phyloP scores from a whole-genome alignment of 169 alveolate genomes.

The Plasmodium gallinaceum region DNA sequence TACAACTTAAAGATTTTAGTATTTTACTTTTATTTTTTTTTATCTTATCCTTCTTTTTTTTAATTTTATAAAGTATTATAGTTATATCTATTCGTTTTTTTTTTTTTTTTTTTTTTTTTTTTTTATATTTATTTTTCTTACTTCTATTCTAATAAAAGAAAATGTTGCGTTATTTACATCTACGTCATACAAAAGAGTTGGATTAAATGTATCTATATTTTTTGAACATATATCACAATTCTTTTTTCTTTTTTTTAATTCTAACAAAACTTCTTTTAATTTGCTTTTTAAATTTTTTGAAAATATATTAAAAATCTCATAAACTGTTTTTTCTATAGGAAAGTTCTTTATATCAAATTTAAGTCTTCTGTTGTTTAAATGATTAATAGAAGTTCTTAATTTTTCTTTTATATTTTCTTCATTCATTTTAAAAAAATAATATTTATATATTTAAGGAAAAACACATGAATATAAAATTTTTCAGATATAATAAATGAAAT shows the following conservation, averaged over 20 bases:
- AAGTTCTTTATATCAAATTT: constrained; percentile 40
- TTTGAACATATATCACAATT: constrained; percentile 51
- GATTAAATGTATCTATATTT: constrained; percentile 28
- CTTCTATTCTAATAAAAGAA: constrained; percentile 50
- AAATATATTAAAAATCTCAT: constrained; percentile 47
- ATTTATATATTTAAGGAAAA: too few species aligned
- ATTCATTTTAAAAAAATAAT: constrained; percentile 35
- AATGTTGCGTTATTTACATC: constrained; percentile 46
- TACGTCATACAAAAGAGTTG: constrained; percentile 39
- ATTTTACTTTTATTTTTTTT: not conserved
- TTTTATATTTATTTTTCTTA: constrained; percentile 1
- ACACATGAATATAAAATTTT: too few species aligned
- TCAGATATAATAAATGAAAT: too few species aligned
- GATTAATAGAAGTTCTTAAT: constrained; percentile 35
- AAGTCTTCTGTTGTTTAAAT: constrained; percentile 54
- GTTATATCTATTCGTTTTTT: not conserved
- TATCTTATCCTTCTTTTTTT: not conserved
- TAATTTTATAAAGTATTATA: too few species aligned
- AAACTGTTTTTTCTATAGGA: constrained; percentile 53
- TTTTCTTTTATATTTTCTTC: constrained; percentile 52
- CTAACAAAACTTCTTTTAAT: constrained; percentile 20
- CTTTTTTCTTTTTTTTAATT: constrained; percentile 34
- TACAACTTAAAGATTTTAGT: too few species aligned
- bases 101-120: not conserved
- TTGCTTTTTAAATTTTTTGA: constrained; percentile 36